These are phyloP conservation scores for Colletotrichum phormii DNA, from an alignment of 2,329 filamentous ascomycete genomes.

Conservation along the genomic window DNA sequence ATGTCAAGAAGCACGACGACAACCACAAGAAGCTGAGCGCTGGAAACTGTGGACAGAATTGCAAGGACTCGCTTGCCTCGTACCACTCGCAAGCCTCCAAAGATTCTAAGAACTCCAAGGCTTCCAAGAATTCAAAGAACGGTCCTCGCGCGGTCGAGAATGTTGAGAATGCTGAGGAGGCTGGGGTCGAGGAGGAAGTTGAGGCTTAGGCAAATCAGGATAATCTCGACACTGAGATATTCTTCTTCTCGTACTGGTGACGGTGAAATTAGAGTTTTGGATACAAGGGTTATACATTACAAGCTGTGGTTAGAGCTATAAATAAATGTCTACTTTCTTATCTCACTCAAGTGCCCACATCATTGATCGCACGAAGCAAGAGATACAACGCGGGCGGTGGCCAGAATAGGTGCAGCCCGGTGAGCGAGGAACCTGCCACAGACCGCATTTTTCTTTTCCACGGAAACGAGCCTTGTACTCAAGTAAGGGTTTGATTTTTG, in stretches of 20 bases:
- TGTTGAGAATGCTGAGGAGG: not conserved
- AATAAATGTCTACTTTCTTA: not conserved
- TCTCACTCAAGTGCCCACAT: no score
- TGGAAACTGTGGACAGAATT: not conserved
- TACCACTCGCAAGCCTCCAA: slow-evolving; percentile 20
- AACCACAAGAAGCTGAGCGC: not conserved
- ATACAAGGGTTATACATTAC: not conserved
- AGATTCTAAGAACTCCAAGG: slow-evolving; percentile 10
- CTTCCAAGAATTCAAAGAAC: not conserved
- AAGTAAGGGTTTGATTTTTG: not conserved
- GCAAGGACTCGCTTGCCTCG: not conserved
- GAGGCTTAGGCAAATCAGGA: not conserved
- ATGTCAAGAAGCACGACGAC: slow-evolving; percentile 6
- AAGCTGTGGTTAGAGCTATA: not conserved
- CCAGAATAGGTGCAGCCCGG: no score
- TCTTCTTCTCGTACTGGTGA: not conserved
- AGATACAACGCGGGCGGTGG: no score
- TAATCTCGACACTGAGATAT: not conserved
- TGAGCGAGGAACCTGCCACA: no score
- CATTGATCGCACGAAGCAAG: no score
- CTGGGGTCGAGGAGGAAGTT: not conserved
- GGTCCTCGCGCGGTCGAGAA: no score
- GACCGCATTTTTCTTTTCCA: no score
- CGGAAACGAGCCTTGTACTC: no score
- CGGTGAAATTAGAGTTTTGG: not conserved